Evolutionary conservation across 129 eudicot genomes (phyloP), one percentile per base, ranked within the genome.

Genomic region (Rutidosis leptorrhynchoides): DNA sequence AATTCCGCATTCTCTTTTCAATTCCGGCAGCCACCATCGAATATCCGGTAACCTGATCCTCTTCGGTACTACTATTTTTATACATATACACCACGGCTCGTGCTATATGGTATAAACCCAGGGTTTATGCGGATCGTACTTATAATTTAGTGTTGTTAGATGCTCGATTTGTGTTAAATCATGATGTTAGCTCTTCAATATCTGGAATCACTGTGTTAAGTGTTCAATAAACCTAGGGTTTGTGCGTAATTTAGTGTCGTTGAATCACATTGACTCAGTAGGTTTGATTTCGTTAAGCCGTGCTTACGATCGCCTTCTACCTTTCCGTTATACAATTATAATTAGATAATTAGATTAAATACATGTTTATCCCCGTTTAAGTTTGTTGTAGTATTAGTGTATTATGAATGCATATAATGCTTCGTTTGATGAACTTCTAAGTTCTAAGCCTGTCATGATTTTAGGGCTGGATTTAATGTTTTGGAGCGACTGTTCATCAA

Each of bases 391-490:
- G n/a, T n/a, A n/a, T n/a, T 19, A 26, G 21, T 43, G 48, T 30
- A 55, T 73, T 56, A 8, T 24, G 29, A 21, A 53, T 30, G 78
- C 72, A 53, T 40, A 54, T 53, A 40, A 21, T 56, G 33, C 28
- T 25, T 12, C 59, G 53, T 74, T 9, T 65, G 28, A 37, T 52
- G 26, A 24, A 25, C 59, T 62, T 52, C 29, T 55, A 69, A n/a
- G n/a, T n/a, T n/a, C n/a, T n/a, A n/a, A 37, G 65, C 17, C 46
- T 56, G 51, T 23, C 43, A 58, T 59, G 59, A 59, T 10, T 32
- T 56, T 40, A 64, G 58, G 71, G 58, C 22, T 45, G 72, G 46
- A 58, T 56, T 45, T 74, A 57, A 68, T 67, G 73, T 57, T 74
- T 65, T 65, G 23, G 57, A 37, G 32, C 19, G 55, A 16, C 14